A percentile compares a stretch with the other conserved stretches of the same genome.
Evolutionary conservation across 1,284 basidiomycete genomes (phyloP).

Genomic region (Trametes versicolor): DNA sequence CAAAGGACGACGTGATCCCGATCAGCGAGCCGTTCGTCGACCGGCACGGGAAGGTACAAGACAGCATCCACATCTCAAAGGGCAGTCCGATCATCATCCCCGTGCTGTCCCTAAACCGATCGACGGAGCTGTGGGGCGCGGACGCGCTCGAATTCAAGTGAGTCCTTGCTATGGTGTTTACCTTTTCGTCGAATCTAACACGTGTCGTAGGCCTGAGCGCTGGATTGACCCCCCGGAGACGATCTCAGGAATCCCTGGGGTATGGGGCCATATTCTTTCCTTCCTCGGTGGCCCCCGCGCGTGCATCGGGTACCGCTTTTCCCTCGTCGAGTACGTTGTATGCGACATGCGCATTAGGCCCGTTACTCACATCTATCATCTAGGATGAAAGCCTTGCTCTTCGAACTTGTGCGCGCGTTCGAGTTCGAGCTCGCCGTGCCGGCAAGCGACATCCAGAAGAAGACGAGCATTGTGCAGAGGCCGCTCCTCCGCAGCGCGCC

Average conservation of each 20-base stretch:
- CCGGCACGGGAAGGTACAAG: slow-evolving; percentile 39
- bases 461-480: slow-evolving; percentile 33
- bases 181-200: slow-evolving; percentile 35
- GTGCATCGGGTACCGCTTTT: slow-evolving; percentile 77
- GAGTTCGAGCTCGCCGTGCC: slow-evolving; percentile 62
- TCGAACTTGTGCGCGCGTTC: slow-evolving; percentile 64
- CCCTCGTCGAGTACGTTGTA: slow-evolving; percentile 64
- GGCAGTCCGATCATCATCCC: slow-evolving; percentile 59
- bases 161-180: not conserved
- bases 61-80: slow-evolving; percentile 49
- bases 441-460: slow-evolving; percentile 35
- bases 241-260: slow-evolving; percentile 58
- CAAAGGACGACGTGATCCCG: slow-evolving; percentile 58
- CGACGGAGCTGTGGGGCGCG: slow-evolving; percentile 62
- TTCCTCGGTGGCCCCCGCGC: slow-evolving; percentile 71
- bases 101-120: slow-evolving; percentile 56
- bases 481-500: slow-evolving; percentile 25
- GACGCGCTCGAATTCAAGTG: slow-evolving; percentile 63
- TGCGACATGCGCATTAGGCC: not conserved
- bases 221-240: slow-evolving; percentile 61
- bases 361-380: not conserved
- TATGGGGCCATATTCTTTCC: slow-evolving; percentile 65
- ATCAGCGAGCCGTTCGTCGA: slow-evolving; percentile 45
- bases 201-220: slow-evolving; percentile 59
- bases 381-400: slow-evolving; percentile 64